Conservation (phyloP, 805 yeast genomes). For the Kuraishia floccosa region DNA sequence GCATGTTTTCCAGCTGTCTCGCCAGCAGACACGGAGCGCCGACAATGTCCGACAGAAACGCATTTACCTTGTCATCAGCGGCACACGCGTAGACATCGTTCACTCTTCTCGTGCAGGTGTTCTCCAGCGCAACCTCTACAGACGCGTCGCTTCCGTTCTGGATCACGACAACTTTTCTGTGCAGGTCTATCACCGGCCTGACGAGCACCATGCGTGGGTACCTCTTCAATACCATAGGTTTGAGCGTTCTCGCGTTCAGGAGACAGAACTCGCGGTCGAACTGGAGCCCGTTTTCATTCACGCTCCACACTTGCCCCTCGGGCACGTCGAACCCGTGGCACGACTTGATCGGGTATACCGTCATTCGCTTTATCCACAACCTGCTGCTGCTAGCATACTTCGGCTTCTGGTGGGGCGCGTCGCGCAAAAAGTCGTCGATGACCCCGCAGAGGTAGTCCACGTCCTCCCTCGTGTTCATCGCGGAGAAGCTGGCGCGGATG, state of each 20-base stretch:
- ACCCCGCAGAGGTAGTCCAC: constrained; percentile 16
- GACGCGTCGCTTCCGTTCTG: constrained; percentile 2
- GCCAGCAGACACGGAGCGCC: constrained; percentile 25
- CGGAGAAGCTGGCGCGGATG: constrained; percentile 28
- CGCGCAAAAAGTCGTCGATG: constrained; percentile 14
- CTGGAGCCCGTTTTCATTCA: constrained; percentile 19
- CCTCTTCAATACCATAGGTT: constrained; percentile 21
- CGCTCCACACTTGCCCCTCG: constrained; percentile 13
- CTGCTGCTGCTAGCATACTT: constrained; percentile 1
- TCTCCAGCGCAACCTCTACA: constrained; percentile 2
- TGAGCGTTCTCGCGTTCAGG: constrained; percentile 12
- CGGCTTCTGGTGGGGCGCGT: constrained; percentile 2
- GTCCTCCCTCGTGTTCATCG: constrained; percentile 21
- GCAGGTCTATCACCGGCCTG: constrained; percentile 15
- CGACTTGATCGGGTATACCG: constrained; percentile 30
- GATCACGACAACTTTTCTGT: constrained; percentile 6
- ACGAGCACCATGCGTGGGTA: constrained; percentile 22
- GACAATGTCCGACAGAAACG: constrained; percentile 17
- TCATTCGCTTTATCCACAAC: constrained; percentile 10
- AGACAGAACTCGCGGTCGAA: constrained; percentile 28
- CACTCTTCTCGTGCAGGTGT: not conserved
- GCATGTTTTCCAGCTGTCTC: constrained; percentile 6
- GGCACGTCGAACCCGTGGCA: constrained; percentile 23
- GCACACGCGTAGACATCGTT: constrained; percentile 5
- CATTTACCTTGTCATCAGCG: constrained; percentile 9